Evolutionary conservation across 2,329 filamentous ascomycete species (phyloP).

Genomic region (Hirsutella thompsonii): DNA sequence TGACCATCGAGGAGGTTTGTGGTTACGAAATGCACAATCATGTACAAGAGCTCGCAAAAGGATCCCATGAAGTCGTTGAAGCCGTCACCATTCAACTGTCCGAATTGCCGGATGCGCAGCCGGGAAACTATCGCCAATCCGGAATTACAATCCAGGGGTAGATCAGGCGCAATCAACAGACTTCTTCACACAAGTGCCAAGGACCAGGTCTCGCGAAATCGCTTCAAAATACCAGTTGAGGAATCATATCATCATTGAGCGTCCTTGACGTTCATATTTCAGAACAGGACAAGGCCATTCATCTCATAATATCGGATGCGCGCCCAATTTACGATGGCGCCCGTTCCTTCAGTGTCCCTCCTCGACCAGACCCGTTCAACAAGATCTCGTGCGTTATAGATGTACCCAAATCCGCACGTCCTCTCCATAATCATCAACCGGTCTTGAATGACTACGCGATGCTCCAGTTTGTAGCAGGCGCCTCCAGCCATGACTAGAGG

Average conservation of each 20-base stretch:
- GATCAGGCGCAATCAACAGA: no score
- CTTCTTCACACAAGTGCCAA: no score
- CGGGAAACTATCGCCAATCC: no score
- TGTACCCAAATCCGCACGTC: slow-evolving; percentile 28
- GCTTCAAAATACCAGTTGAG: no score
- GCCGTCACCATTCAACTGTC: no score
- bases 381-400: slow-evolving; percentile 24
- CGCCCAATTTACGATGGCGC: slow-evolving; percentile 19
- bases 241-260: no score
- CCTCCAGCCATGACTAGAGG: slow-evolving; percentile 28
- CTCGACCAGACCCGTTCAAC: slow-evolving; percentile 25
- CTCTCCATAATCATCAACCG: slow-evolving; percentile 29
- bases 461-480: slow-evolving; percentile 19
- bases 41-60: slow-evolving; percentile 6
- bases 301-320: slow-evolving; percentile 22
- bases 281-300: slow-evolving; percentile 21
- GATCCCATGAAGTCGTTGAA: neutral
- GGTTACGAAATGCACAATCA: slow-evolving; percentile 25
- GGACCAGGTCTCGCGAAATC: no score
- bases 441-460: slow-evolving; percentile 24
- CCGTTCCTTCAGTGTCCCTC: slow-evolving; percentile 14
- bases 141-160: no score
- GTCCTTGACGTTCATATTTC: neutral
- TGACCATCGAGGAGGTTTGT: slow-evolving; percentile 54
- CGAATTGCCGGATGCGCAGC: no score